Conservation (phyloP, 169 alveolate species). For the Eimeria falciformis region DNA sequence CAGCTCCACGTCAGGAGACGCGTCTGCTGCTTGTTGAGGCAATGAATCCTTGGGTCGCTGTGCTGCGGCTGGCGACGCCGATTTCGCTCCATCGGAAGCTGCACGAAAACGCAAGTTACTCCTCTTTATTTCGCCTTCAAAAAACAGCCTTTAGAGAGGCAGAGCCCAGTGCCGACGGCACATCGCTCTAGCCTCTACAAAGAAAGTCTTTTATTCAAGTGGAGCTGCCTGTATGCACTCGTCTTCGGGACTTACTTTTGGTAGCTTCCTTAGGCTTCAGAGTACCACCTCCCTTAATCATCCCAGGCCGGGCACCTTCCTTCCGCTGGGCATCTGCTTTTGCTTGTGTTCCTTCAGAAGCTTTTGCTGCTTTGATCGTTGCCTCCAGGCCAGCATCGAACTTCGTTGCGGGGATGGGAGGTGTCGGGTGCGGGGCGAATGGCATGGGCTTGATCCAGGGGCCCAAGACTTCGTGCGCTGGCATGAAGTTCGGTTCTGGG, state of each 20-base stretch:
- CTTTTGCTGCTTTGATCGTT: conserved; percentile 34
- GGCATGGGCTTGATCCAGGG: conserved; percentile 66
- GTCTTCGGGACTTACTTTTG: too few species aligned
- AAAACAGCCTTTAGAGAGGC: too few species aligned
- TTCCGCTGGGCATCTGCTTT: background rate
- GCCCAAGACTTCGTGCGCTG: conserved; percentile 48
- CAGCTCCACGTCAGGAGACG: conserved; percentile 41
- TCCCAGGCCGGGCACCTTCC: background rate
- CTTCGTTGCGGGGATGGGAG: conserved; percentile 17
- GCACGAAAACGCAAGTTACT: background rate
- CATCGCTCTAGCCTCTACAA: too few species aligned
- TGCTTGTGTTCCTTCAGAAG: background rate
- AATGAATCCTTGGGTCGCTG: conserved; percentile 31
- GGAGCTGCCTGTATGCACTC: too few species aligned
- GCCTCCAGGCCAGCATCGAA: conserved; percentile 39
- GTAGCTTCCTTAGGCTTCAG: too few species aligned
- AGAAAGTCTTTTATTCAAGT: too few species aligned
- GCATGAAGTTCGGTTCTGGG: conserved; percentile 72
- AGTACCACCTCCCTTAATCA: too few species aligned
- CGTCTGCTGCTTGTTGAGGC: conserved; percentile 49
- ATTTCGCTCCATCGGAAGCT: background rate
- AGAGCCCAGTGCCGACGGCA: too few species aligned
- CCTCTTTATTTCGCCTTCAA: too few species aligned
- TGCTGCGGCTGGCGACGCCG: background rate
- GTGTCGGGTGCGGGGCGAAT: background rate